Evolutionary conservation across 1,284 basidiomycete species (phyloP).

Genomic region (Papiliotrema laurentii): DNA sequence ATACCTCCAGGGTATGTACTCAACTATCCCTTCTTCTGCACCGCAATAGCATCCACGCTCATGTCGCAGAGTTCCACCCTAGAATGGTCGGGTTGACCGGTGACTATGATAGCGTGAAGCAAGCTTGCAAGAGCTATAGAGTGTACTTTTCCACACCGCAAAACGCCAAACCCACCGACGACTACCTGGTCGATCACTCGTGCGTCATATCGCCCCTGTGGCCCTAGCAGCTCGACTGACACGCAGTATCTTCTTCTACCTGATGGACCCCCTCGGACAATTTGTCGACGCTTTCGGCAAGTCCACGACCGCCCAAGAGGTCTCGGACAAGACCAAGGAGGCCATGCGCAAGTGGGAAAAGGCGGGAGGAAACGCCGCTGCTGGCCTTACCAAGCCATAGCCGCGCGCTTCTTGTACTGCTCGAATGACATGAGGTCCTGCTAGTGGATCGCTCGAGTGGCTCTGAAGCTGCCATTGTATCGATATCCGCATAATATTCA

Average conservation of each 20-base stretch:
- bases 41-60: neutral
- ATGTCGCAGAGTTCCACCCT: constrained; percentile 77
- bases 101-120: constrained; percentile 77
- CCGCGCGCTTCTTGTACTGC: neutral
- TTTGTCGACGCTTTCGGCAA: constrained; percentile 98
- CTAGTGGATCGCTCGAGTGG: neutral
- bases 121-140: constrained; percentile 88
- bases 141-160: constrained; percentile 99
- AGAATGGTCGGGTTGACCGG: constrained; percentile 84
- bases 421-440: neutral
- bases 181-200: constrained; percentile 92
- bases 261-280: constrained; percentile 92
- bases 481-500: too few relatives aligned
- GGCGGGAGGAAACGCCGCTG: constrained; percentile 42
- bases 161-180: constrained; percentile 63
- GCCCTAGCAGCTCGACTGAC: constrained; percentile 1
- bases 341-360: constrained; percentile 54
- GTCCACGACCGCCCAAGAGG: constrained; percentile 65
- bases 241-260: constrained; percentile 86
- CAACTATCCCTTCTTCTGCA: neutral
- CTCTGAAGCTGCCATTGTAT: neutral
- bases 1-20: constrained; percentile 51
- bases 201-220: constrained; percentile 16
- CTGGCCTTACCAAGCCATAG: constrained; percentile 19
- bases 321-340: constrained; percentile 54